phyloP scores from a whole-genome alignment of 768 basidiomycete species.

The Trametes punicea region DNA sequence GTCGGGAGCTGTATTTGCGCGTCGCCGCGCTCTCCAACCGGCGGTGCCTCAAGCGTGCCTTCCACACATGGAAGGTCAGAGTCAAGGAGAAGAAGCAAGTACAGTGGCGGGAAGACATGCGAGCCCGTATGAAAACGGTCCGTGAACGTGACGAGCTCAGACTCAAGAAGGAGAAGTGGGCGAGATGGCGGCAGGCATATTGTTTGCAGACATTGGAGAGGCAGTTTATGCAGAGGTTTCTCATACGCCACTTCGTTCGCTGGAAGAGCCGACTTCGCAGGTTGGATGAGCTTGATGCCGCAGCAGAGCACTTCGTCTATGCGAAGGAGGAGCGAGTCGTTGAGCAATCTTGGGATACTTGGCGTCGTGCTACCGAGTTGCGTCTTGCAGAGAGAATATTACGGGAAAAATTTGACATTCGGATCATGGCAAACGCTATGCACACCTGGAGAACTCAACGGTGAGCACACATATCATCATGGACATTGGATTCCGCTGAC shows the following conservation, averaged over 20 bases:
- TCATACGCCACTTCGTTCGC: constrained; percentile 41
- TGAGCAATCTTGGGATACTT: constrained; percentile 50
- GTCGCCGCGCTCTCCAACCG: constrained; percentile 43
- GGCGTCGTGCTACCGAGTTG: constrained; percentile 49
- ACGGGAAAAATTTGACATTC: constrained; percentile 40
- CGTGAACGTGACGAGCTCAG: constrained; percentile 53
- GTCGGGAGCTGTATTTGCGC: constrained; percentile 39
- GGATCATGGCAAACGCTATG: constrained; percentile 49
- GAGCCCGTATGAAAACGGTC: constrained; percentile 60
- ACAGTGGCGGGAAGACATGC: constrained; percentile 69
- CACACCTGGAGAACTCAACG: constrained; percentile 53
- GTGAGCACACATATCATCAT: too few species aligned
- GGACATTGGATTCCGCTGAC: too few species aligned
- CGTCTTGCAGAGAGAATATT: constrained; percentile 45
- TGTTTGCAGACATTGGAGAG: constrained; percentile 49
- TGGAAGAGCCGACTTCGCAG: constrained; percentile 51
- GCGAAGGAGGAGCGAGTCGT: constrained; percentile 37
- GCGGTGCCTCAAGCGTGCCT: constrained; percentile 39
- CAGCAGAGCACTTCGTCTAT: constrained; percentile 48
- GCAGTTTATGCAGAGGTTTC: constrained; percentile 44
- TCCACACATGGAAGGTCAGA: constrained; percentile 53
- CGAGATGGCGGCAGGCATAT: constrained; percentile 61
- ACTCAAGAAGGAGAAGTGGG: constrained; percentile 57
- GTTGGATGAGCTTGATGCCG: constrained; percentile 42
- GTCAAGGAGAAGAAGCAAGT: constrained; percentile 53